phyloP scores from a whole-genome alignment of 2,329 filamentous ascomycete genomes.

The Ophiobolus disseminans region DNA sequence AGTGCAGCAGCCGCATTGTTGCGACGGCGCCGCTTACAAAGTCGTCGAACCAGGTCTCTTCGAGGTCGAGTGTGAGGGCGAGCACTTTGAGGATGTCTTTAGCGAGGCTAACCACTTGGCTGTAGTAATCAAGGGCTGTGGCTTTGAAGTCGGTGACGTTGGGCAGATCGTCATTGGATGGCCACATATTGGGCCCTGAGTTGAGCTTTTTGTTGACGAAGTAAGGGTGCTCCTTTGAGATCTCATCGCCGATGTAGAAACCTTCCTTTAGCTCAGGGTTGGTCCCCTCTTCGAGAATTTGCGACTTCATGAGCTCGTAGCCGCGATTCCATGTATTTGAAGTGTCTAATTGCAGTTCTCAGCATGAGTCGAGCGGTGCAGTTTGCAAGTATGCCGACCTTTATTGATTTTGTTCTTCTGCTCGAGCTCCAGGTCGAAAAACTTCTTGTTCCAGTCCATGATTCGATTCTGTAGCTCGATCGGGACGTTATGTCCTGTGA shows the following conservation, averaged over 20 bases:
- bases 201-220: constrained; percentile 49
- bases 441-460: constrained; percentile 49
- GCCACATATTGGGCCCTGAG: constrained; percentile 53
- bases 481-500: constrained; percentile 52
- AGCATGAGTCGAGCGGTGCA: background rate
- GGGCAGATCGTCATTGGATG: constrained; percentile 22
- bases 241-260: constrained; percentile 52
- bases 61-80: constrained; percentile 50
- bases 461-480: constrained; percentile 48
- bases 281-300: constrained; percentile 53
- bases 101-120: constrained; percentile 48
- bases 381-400: constrained; percentile 21
- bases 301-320: constrained; percentile 53
- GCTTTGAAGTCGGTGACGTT: constrained; percentile 44
- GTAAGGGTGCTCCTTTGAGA: constrained; percentile 49
- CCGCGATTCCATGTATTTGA: constrained; percentile 52
- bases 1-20: constrained; percentile 54
- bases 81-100: constrained; percentile 52
- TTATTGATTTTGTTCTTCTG: constrained; percentile 52
- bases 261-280: constrained; percentile 55
- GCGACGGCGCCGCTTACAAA: constrained; percentile 49
- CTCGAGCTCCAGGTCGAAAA: constrained; percentile 51
- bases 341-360: constrained; percentile 27
- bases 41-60: constrained; percentile 48
- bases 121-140: constrained; percentile 52